phyloP scores from a whole-genome alignment of 768 basidiomycete species.

The Pleurotus salmoneostramineus region DNA sequence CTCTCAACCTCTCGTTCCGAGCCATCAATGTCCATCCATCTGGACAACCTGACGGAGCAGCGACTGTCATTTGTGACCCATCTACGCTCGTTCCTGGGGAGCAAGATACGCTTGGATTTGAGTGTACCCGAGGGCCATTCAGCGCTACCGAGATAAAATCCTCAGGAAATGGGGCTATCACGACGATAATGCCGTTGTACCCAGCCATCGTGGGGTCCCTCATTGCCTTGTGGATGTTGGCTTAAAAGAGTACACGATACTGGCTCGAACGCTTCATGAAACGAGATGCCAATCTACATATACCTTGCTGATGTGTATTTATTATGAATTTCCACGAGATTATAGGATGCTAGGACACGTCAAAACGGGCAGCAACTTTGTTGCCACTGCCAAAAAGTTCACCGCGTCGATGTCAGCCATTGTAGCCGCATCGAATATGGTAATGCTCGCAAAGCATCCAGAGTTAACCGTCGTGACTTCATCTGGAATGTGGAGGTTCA shows the following conservation, averaged over 20 bases:
- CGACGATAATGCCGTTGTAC: not conserved
- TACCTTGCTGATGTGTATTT: not conserved
- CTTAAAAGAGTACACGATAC: not conserved
- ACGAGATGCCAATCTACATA: not conserved
- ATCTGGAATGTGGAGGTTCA: conserved; percentile 21
- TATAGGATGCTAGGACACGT: conserved; percentile 11
- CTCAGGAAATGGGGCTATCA: not conserved
- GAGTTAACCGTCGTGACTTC: conserved; percentile 23
- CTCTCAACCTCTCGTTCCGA: conserved; percentile 20
- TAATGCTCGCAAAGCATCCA: conserved; percentile 27
- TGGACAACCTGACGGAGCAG: conserved; percentile 14
- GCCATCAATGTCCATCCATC: conserved; percentile 23
- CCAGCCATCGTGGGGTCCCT: not conserved
- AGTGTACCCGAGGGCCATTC: conserved; percentile 25
- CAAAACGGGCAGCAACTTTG: conserved; percentile 15
- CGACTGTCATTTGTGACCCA: conserved; percentile 29
- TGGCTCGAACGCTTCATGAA: too few species aligned
- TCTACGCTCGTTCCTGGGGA: conserved; percentile 21
- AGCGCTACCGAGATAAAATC: conserved; percentile 13
- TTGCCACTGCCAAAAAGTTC: conserved; percentile 20
- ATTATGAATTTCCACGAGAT: not conserved
- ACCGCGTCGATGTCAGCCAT: conserved; percentile 26
- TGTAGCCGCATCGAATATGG: conserved; percentile 21
- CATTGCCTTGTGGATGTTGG: not conserved
- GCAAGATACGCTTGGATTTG: conserved; percentile 25